Base-by-base conservation (phyloP, 176 grass and related monocot species). In the Tillandsia leiboldiana region DNA sequence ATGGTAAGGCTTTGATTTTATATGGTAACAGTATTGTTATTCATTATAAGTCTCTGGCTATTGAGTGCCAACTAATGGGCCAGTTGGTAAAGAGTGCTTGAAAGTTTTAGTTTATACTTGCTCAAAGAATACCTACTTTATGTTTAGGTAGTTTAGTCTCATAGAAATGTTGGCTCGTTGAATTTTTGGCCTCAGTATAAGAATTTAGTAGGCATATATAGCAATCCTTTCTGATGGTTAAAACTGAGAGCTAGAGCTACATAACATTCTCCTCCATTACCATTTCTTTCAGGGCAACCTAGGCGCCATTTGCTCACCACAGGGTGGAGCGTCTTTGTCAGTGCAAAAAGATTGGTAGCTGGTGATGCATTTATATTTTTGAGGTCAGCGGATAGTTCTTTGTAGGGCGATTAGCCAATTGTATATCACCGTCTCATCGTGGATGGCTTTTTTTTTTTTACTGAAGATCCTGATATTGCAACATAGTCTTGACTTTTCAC, bases 281-380 rank as follows among this genome's bases (percentile, higher is more conserved):
- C 5, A 42, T 18, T 20, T 77, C 14, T 68, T 78, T 73, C 73
- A 90, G 87, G 87, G 67, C 83, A 86, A 63, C 87, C 87, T 48
- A 90, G 84, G 78, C 53, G 87, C 26, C 87, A 90, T 80, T 66
- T 90, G 6, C 84, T 90, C 67, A 90, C 87, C 50, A 87, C 87
- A 68, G 87, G 87, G 26, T 90, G 87, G 87, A 90, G 87, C 80
- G 77, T 90, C 50, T 90, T 83, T 83, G 87, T 90, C 28, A 90
- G 87, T 0, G 83, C 81, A 17, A 90, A 90, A 71, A 86, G 77
- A 70, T 68, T 90, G 56, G 73, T 83, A 80, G 87, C 87, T 0
- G 87, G 83, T 63, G 87, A 90, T 83, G 85, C 87, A 33, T 83
- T 90, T 26, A 83, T 90, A 74, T 90, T 90, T 72, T 72, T 90